Conservation (phyloP, 306 rosid species). For the Senna siamea region DNA sequence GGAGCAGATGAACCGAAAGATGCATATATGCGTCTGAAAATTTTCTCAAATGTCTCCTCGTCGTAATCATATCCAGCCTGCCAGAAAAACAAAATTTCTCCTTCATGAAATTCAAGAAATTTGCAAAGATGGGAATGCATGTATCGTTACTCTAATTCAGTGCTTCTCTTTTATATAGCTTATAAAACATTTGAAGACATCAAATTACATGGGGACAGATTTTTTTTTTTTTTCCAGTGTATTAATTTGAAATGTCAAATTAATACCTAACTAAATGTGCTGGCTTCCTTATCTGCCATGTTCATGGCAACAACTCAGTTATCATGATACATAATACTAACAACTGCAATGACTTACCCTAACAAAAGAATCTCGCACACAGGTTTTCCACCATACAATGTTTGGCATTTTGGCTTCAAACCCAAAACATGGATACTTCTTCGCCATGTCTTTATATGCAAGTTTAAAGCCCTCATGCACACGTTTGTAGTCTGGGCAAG, state of each 20-base stretch:
- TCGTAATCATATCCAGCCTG: conserved; percentile 96
- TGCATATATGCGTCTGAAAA: conserved; percentile 85
- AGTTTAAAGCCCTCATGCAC: conserved; percentile 87
- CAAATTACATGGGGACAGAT: not conserved
- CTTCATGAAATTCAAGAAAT: conserved; percentile 20
- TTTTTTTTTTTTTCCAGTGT: not conserved
- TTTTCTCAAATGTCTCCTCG: conserved; percentile 97
- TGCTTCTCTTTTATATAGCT: conserved; percentile 12
- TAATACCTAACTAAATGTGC: conserved; percentile 19
- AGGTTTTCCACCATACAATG: conserved; percentile 90
- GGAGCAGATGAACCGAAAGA: conserved; percentile 98
- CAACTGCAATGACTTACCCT: conserved; percentile 56
- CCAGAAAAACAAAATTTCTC: conserved; percentile 42
- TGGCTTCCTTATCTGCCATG: conserved; percentile 22
- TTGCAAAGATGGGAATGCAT: conserved; percentile 25
- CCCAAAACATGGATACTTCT: conserved; percentile 86
- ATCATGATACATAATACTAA: conserved; percentile 8
- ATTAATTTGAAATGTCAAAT: conserved; percentile 20
- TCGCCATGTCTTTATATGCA: conserved; percentile 91
- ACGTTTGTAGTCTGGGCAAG: conserved; percentile 92
- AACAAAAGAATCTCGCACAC: conserved; percentile 85
- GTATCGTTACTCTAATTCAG: conserved; percentile 28
- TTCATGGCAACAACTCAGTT: conserved; percentile 23
- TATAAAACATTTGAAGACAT: conserved; percentile 4
- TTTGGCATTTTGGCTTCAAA: conserved; percentile 86